Conservation (phyloP, 257 asterid genomes). For the Petunia axillaris region DNA sequence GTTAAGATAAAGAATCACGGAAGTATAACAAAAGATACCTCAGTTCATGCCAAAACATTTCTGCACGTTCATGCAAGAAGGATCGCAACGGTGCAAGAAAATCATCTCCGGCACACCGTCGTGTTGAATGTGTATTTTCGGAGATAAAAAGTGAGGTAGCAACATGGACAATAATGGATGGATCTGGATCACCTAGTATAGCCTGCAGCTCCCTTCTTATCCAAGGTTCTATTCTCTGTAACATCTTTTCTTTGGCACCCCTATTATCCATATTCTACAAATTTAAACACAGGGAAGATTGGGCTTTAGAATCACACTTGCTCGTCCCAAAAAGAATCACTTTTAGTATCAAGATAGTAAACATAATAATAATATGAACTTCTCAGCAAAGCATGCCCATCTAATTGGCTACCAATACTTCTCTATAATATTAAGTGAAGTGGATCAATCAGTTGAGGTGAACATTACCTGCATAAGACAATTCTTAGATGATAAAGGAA, state of each 20-base stretch:
- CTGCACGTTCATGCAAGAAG: conserved; percentile 49
- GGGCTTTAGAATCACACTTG: background rate
- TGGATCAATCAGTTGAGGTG: background rate
- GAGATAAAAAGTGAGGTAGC: conserved; percentile 53
- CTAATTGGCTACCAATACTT: background rate
- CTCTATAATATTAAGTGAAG: background rate
- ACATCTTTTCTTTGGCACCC: conserved; percentile 36
- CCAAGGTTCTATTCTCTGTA: conserved; percentile 58
- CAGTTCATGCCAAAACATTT: conserved; percentile 64
- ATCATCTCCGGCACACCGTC: conserved; percentile 30
- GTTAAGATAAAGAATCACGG: background rate
- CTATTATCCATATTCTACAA: conserved; percentile 40
- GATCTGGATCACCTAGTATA: conserved; percentile 63
- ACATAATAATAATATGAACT: background rate
- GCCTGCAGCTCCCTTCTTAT: conserved; percentile 63
- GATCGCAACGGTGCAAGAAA: conserved; percentile 55
- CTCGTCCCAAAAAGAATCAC: background rate
- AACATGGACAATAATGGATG: conserved; percentile 61
- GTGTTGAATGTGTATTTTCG: conserved; percentile 29
- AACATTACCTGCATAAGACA: conserved; percentile 41
- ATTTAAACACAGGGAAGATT: background rate
- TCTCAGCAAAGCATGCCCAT: no score
- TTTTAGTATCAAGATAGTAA: background rate
- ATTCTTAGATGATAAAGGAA: conserved; percentile 40
- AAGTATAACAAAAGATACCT: conserved; percentile 34